Evolutionary conservation across 2,329 filamentous ascomycete genomes (phyloP).

Genomic region (Tympanopsis confertula): DNA sequence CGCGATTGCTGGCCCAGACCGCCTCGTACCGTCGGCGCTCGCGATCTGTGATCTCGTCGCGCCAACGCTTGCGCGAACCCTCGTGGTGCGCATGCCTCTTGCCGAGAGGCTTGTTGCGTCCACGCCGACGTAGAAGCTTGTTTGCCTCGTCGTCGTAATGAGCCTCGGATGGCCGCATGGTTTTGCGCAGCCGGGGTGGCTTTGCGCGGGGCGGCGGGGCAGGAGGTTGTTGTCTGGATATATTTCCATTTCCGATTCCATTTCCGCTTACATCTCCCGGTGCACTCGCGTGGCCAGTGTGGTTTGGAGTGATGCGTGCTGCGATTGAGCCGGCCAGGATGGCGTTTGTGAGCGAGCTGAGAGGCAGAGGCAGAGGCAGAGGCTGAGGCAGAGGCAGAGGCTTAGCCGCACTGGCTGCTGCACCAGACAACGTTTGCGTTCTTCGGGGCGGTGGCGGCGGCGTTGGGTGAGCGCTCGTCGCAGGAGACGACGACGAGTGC

Average conservation of each 20-base stretch:
- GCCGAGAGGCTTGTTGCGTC: slow-evolving; percentile 41
- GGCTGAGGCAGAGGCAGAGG: slow-evolving; percentile 5
- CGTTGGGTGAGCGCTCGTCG: slow-evolving; percentile 5
- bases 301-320: slow-evolving; percentile 36
- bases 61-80: slow-evolving; percentile 64
- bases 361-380: slow-evolving; percentile 27
- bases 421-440: neutral
- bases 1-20: slow-evolving; percentile 73
- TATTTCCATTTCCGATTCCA: too few species aligned
- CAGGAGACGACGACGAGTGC: neutral
- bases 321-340: slow-evolving; percentile 68
- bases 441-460: slow-evolving; percentile 4
- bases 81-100: slow-evolving; percentile 68
- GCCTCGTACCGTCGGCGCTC: slow-evolving; percentile 76
- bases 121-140: slow-evolving; percentile 33
- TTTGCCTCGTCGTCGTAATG: slow-evolving; percentile 40
- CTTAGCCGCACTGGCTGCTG: slow-evolving; percentile 4
- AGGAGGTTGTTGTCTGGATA: too few species aligned
- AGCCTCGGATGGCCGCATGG: slow-evolving; percentile 35
- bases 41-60: slow-evolving; percentile 58
- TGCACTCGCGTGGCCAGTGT: slow-evolving; percentile 25
- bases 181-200: slow-evolving; percentile 48
- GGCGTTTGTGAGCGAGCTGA: slow-evolving; percentile 59
- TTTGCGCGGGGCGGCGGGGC: slow-evolving; percentile 30
- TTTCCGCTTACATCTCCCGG: too few species aligned